These are phyloP conservation scores for Nakaseomyces nivariensis DNA, from an alignment of 1,139 yeast species.

Conservation along the genomic window DNA sequence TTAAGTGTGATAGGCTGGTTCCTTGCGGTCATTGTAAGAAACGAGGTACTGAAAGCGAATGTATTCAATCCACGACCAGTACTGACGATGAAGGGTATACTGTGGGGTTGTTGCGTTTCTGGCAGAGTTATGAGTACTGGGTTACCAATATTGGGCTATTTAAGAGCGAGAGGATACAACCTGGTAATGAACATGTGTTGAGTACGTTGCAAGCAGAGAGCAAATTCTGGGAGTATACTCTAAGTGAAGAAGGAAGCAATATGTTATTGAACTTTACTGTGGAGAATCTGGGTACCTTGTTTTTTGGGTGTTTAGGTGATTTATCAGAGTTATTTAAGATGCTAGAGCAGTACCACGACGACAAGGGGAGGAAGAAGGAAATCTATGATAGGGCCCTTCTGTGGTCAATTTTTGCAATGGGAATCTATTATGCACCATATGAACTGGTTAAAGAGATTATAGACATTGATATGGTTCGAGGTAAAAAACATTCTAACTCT, in stretches of 20 bases:
- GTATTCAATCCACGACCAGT: constrained; percentile 11
- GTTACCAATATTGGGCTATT: constrained; percentile 20
- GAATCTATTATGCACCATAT: constrained; percentile 23
- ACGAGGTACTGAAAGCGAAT: constrained; percentile 22
- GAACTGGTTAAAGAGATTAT: constrained; percentile 7
- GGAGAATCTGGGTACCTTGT: constrained; percentile 26
- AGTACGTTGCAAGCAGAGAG: background rate
- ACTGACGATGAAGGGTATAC: constrained; percentile 6
- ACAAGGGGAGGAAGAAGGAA: constrained; percentile 7
- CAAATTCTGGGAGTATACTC: background rate
- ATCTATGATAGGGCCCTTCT: constrained; percentile 19
- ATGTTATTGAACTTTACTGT: constrained; percentile 23
- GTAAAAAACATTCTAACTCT: background rate
- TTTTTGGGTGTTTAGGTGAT: constrained; percentile 26
- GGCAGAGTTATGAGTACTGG: constrained; percentile 27
- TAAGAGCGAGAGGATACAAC: constrained; percentile 8
- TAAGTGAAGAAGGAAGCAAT: constrained; percentile 14
- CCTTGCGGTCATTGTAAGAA: constrained; percentile 28
- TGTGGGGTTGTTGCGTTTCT: constrained; percentile 15
- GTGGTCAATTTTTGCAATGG: constrained; percentile 24
- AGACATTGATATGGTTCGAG: background rate
- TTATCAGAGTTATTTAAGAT: constrained; percentile 22
- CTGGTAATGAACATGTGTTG: background rate
- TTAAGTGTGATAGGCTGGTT: constrained; percentile 27
- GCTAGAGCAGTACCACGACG: constrained; percentile 21